phyloP scores from a whole-genome alignment of 2,329 filamentous ascomycete species.

The Aspergillus brunneoviolaceus region DNA sequence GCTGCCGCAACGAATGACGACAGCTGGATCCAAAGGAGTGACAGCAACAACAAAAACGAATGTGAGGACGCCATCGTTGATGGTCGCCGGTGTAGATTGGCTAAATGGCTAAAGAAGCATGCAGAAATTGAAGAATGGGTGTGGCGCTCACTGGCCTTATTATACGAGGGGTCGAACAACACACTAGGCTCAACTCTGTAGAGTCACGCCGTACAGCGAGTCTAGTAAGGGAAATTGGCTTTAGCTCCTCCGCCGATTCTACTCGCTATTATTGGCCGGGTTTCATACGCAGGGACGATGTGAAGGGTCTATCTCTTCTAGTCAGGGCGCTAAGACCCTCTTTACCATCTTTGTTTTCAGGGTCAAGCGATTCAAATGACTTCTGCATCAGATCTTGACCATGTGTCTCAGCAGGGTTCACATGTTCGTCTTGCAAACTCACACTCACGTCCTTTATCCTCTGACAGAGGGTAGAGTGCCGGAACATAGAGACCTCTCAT shows the following conservation, averaged over 20 bases:
- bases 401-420: neutral
- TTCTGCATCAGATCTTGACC: too few species aligned
- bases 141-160: neutral
- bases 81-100: neutral
- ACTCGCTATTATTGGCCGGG: neutral
- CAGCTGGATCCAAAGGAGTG: constrained; percentile 19
- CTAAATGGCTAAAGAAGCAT: neutral
- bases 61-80: constrained; percentile 22
- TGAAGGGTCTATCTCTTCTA: neutral
- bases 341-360: neutral
- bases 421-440: neutral
- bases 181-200: neutral
- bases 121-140: neutral
- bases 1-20: constrained; percentile 23
- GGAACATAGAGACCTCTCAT: neutral
- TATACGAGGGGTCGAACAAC: neutral
- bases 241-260: neutral
- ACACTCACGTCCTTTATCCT: too few species aligned
- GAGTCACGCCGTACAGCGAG: neutral
- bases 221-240: neutral
- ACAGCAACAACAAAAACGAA: constrained; percentile 25
- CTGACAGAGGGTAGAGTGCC: neutral
- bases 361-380: neutral
- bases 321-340: neutral
- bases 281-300: neutral